Evolutionary conservation across 176 grass and related monocot genomes (phyloP).

Genomic region (Aechmea fasciata): DNA sequence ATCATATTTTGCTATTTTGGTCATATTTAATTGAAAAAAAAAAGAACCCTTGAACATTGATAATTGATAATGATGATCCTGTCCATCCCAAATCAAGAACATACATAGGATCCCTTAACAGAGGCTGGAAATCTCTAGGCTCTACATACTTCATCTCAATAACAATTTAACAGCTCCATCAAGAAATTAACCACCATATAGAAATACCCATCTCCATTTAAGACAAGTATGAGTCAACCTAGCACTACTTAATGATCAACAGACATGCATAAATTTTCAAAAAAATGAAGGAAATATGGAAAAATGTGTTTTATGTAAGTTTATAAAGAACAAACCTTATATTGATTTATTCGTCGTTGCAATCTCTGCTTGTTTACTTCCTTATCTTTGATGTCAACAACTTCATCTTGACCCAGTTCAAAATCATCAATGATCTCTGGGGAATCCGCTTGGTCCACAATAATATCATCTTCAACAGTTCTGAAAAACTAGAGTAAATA

Average conservation of each 20-base stretch:
- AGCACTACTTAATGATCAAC: background rate
- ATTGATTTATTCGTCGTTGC: constrained; percentile 53
- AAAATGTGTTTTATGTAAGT: background rate
- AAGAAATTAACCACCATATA: no score
- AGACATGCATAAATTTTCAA: background rate
- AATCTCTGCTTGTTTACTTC: constrained; percentile 85
- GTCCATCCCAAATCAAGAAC: no score
- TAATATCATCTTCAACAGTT: constrained; percentile 85
- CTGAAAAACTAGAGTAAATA: constrained; percentile 41
- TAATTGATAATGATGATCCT: no score
- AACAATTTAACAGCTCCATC: no score
- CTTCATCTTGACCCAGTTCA: constrained; percentile 68
- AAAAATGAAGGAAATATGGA: constrained; percentile 22
- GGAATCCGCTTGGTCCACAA: constrained; percentile 73
- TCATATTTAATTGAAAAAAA: no score
- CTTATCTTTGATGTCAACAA: constrained; percentile 83
- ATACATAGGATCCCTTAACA: no score
- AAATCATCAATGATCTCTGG: constrained; percentile 81
- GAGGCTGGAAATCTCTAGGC: no score
- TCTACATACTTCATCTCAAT: no score
- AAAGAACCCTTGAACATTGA: no score
- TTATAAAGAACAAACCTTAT: constrained; percentile 44
- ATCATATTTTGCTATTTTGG: no score
- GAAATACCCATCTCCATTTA: no score
- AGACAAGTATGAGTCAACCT: no score